These are phyloP conservation scores for Dioszegia hungarica DNA, from an alignment of 768 basidiomycete species.

Conservation along the genomic window DNA sequence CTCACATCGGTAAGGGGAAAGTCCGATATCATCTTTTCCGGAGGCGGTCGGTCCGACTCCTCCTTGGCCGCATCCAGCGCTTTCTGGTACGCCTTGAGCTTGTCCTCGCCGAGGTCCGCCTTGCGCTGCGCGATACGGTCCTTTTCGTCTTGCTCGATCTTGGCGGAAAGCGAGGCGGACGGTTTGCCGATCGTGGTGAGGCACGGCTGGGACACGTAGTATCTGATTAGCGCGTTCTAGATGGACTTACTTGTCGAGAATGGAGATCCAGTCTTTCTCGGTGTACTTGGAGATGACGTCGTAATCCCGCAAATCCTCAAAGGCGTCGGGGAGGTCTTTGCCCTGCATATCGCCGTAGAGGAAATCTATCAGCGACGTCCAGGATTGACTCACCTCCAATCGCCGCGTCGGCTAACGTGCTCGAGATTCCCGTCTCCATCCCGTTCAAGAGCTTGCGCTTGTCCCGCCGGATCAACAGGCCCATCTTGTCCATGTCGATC, in stretches of 20 bases:
- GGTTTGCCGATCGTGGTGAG: constrained; percentile 81
- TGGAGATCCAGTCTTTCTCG: constrained; percentile 66
- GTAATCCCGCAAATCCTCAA: constrained; percentile 77
- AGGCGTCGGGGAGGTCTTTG: constrained; percentile 63
- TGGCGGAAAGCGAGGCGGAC: constrained; percentile 73
- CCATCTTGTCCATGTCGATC: constrained; percentile 86
- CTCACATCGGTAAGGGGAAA: constrained; percentile 86
- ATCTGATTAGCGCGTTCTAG: constrained; percentile 55
- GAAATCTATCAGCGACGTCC: constrained; percentile 56
- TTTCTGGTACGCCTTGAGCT: constrained; percentile 64
- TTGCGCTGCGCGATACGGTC: constrained; percentile 67
- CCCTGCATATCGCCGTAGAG: constrained; percentile 80
- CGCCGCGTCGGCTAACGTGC: constrained; percentile 36
- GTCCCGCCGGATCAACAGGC: constrained; percentile 76
- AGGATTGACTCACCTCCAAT: constrained; percentile 36
- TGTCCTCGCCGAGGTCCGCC: constrained; percentile 67
- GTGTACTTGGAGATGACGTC: constrained; percentile 65
- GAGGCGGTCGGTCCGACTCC: constrained; percentile 78
- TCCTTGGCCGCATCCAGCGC: constrained; percentile 75
- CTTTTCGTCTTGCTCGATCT: constrained; percentile 75
- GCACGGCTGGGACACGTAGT: constrained; percentile 67
- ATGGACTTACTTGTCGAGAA: constrained; percentile 66
- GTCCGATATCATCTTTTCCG: constrained; percentile 67
- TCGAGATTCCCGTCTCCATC: constrained; percentile 42
- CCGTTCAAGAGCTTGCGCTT: constrained; percentile 64